These are phyloP conservation scores for Candida dendrica DNA, from an alignment of 805 yeast genomes.

Conservation along the genomic window DNA sequence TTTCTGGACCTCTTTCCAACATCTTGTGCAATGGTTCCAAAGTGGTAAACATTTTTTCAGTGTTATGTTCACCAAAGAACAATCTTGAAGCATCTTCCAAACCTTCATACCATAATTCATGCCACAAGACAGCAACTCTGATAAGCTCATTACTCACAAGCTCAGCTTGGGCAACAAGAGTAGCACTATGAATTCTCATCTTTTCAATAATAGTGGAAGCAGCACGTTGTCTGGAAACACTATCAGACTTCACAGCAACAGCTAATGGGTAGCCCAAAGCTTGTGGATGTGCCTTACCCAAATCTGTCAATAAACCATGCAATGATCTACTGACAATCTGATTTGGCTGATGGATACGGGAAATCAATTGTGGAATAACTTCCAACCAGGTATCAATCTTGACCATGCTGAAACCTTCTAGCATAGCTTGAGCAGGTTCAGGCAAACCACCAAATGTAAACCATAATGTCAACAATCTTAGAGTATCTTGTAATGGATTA, in stretches of 20 bases:
- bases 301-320: constrained; percentile 71
- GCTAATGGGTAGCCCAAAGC: constrained; percentile 92
- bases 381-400: constrained; percentile 92
- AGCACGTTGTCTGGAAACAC: constrained; percentile 82
- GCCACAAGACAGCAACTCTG: constrained; percentile 94
- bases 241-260: constrained; percentile 92
- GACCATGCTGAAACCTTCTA: constrained; percentile 84
- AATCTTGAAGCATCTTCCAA: constrained; percentile 92
- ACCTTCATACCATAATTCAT: constrained; percentile 97
- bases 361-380: constrained; percentile 90
- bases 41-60: constrained; percentile 89
- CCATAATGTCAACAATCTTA: constrained; percentile 88
- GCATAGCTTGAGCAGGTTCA: constrained; percentile 85
- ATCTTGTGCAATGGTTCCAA: constrained; percentile 83
- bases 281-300: constrained; percentile 95
- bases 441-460: constrained; percentile 91
- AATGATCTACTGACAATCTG: constrained; percentile 75
- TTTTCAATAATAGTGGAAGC: constrained; percentile 88
- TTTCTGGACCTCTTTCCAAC: constrained; percentile 83
- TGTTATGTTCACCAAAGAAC: constrained; percentile 90
- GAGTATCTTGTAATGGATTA: constrained; percentile 86
- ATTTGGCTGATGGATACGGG: constrained; percentile 94
- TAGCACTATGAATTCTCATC: constrained; percentile 82
- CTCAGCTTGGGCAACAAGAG: constrained; percentile 85
- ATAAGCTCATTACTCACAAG: constrained; percentile 90